A percentile compares a stretch with the other conserved stretches of the same genome.
These are phyloP conservation scores for Hyphodiscus sp. DNA, from an alignment of 2,329 filamentous ascomycete species.

Conservation along the genomic window DNA sequence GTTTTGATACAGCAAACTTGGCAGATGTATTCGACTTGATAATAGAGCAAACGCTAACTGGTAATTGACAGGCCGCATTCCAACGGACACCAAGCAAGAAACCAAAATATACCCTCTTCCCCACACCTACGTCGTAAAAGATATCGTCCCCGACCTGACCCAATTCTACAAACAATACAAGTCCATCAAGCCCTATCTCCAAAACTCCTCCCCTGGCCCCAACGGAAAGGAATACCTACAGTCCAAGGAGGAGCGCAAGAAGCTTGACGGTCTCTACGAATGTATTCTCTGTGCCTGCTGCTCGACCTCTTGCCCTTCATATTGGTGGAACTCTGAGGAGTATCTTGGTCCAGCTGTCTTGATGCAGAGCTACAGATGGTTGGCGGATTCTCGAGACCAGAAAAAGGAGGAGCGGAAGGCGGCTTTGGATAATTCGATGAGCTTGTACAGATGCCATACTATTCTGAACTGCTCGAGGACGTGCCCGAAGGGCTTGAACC, in stretches of 20 bases:
- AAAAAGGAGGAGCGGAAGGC: slow-evolving; percentile 80
- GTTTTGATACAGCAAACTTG: not conserved
- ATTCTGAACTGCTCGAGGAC: slow-evolving; percentile 98
- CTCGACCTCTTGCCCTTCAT: slow-evolving; percentile 97
- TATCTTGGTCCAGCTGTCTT: slow-evolving; percentile 96
- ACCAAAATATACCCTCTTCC: slow-evolving; percentile 96
- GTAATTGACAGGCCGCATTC: slow-evolving; percentile 70
- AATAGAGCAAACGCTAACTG: not conserved
- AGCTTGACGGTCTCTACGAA: slow-evolving; percentile 94
- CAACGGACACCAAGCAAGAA: slow-evolving; percentile 71
- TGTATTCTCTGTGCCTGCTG: slow-evolving; percentile 99
- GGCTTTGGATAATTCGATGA: slow-evolving; percentile 97
- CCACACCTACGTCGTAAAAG: slow-evolving; percentile 99
- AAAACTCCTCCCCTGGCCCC: slow-evolving; percentile 75
- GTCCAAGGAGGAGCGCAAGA: slow-evolving; percentile 84
- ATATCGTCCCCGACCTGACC: slow-evolving; percentile 94
- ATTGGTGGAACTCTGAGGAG: slow-evolving; percentile 99
- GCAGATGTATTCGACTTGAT: too few species aligned
- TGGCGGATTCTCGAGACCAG: slow-evolving; percentile 92
- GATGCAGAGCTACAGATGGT: slow-evolving; percentile 96
- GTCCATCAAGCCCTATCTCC: slow-evolving; percentile 97
- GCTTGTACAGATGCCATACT: slow-evolving; percentile 96
- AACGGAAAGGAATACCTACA: slow-evolving; percentile 92
- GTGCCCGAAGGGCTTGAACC: slow-evolving; percentile 97
- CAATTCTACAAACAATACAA: slow-evolving; percentile 99